Conservation (phyloP, 306 rosid species). For the Dalbergia cochinchinensis region DNA sequence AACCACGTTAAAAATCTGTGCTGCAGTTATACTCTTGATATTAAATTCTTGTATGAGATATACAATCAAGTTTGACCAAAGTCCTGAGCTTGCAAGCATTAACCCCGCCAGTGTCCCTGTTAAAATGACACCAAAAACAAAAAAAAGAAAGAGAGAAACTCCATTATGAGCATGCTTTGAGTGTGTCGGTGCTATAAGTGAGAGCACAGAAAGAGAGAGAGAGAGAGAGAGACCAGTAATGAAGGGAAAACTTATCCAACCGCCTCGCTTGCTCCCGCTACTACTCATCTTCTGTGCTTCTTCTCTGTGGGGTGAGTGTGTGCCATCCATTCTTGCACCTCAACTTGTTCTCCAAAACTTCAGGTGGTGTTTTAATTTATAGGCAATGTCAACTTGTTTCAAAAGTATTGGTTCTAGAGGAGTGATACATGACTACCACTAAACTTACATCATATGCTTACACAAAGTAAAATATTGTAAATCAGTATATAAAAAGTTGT, state of each 20-base stretch:
- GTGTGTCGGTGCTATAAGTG: background rate
- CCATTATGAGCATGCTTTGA: background rate
- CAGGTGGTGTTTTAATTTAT: background rate
- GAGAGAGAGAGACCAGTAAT: slow-evolving; percentile 46
- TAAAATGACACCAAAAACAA: background rate
- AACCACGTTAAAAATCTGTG: slow-evolving; percentile 54
- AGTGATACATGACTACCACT: too few species aligned
- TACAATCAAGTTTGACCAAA: slow-evolving; percentile 55
- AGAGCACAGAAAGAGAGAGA: background rate
- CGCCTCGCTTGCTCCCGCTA: slow-evolving; percentile 42
- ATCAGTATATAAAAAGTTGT: too few species aligned
- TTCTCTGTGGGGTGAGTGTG: background rate
- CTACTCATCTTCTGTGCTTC: slow-evolving; percentile 26
- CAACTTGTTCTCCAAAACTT: background rate
- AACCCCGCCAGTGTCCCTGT: slow-evolving; percentile 51
- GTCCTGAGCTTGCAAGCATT: slow-evolving; percentile 50
- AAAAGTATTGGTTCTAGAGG: too few species aligned
- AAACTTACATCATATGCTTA: too few species aligned
- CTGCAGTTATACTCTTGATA: slow-evolving; percentile 58
- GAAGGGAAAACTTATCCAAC: slow-evolving; percentile 65
- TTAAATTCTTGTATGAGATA: slow-evolving; percentile 55
- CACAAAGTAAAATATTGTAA: too few species aligned
- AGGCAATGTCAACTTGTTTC: background rate
- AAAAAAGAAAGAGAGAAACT: too few species aligned
- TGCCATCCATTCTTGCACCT: slow-evolving; percentile 37